phyloP scores from a whole-genome alignment of 352 stramenopile species.

The Phytopythium cucurbitacearum region DNA sequence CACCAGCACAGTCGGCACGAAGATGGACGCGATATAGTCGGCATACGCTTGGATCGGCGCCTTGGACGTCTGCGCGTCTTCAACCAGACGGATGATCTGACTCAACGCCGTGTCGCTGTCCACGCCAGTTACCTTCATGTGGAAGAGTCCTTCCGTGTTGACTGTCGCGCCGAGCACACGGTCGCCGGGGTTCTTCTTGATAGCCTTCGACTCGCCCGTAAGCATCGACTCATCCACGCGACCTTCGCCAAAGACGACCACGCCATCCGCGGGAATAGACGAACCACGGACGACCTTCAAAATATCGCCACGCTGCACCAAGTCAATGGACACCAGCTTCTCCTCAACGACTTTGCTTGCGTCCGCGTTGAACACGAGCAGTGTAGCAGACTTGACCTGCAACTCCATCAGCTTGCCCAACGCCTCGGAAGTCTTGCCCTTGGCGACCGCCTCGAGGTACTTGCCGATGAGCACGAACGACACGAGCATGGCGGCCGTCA shows the following conservation, averaged over 20 bases:
- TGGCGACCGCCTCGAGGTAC: conserved; percentile 93
- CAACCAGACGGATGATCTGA: conserved; percentile 98
- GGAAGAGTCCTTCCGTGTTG: conserved; percentile 89
- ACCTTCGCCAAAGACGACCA: conserved; percentile 89
- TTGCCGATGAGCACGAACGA: conserved; percentile 99
- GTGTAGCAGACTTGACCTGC: conserved; percentile 92
- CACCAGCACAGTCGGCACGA: conserved; percentile 93
- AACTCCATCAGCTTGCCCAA: conserved; percentile 96
- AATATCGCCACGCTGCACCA: conserved; percentile 91
- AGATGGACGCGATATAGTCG: conserved; percentile 94
- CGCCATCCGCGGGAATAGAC: conserved; percentile 91
- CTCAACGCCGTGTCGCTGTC: conserved; percentile 93
- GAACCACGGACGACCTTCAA: conserved; percentile 92
- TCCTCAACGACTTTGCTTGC: conserved; percentile 61
- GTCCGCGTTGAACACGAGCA: conserved; percentile 82
- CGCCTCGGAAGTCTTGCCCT: conserved; percentile 92
- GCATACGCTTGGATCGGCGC: conserved; percentile 97
- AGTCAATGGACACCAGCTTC: conserved; percentile 73
- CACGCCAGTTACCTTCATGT: conserved; percentile 92
- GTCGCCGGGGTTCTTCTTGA: conserved; percentile 89
- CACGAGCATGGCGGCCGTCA: conserved; percentile 98
- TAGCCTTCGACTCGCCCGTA: conserved; percentile 92
- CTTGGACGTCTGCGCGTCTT: conserved; percentile 97
- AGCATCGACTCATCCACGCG: conserved; percentile 94
- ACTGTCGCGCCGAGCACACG: conserved; percentile 90